Evolutionary conservation across 106 monocot species (phyloP), one percentile per base, ranked within the genome.

Genomic region (Gastrodia elata): DNA sequence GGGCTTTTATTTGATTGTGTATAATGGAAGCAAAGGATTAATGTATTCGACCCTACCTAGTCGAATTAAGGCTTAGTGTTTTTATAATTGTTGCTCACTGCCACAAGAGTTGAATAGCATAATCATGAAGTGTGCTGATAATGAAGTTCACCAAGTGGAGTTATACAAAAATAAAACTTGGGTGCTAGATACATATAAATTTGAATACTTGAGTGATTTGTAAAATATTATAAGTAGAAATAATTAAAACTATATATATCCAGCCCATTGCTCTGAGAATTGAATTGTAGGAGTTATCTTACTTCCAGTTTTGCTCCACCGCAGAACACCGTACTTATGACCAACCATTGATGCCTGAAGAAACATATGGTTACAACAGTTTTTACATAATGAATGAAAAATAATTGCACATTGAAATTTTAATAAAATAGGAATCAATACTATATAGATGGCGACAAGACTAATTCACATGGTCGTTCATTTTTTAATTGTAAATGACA

Each of bases 281-380:
- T 37, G 20, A 20, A 36, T 13, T 18, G n/a, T 67, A 5, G 0
- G n/a, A 36, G 67, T 67, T n/a, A 56, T 80, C 93, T 83, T 78
- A 98, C 98, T 93, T 74, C 93, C 98, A 75, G 83, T 81, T 80
- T 98, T 98, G 88, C 91, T 91, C 98, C 98, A 98, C 65, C 93
- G 88, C 8, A 93, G 79, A 70, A 93, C 89, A 30, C 98, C 98
- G 76, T 93, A 98, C 38, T 98, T 98, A 75, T 98, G 84, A 57
- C 98, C 98, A 39, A 98, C 88, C 78, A 98, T 84, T 30, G 98
- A 98, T 78, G 98, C 98, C 98, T 98, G 87, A 74, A 70, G 67
- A 70, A 75, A 74, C 43, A 18, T 22, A 75, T 57, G 64, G 27
- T 24, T 35, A 57, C 11, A 37, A 18, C 48, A 48, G 48, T 48